Conservation (phyloP, 176 grass and related monocot species). For the Elaeis guineensis region DNA sequence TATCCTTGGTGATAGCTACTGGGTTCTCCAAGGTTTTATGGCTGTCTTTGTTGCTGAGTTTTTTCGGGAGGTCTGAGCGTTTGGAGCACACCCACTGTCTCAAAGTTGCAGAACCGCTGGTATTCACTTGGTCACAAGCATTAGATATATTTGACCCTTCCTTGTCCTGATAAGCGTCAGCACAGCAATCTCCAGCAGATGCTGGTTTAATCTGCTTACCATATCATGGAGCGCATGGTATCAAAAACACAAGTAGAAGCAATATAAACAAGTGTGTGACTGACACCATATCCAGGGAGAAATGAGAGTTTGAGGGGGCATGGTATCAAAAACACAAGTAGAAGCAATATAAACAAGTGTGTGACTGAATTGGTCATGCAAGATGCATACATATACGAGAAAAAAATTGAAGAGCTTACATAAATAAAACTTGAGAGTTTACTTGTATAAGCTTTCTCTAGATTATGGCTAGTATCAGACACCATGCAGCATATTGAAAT, state of each 20-base stretch:
- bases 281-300: no score
- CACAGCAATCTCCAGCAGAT: neutral
- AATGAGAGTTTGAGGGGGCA: no score
- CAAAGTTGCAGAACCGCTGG: constrained; percentile 6
- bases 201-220: neutral
- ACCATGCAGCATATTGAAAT: no score
- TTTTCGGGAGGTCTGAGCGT: neutral
- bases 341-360: no score
- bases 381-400: no score
- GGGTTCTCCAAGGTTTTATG: neutral
- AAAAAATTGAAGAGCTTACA: no score
- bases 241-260: neutral
- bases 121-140: neutral
- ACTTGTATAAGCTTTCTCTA: no score
- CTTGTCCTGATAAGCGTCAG: constrained; percentile 6
- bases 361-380: no score
- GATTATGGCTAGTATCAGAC: no score
- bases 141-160: constrained; percentile 1
- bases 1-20: constrained; percentile 9
- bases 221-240: neutral
- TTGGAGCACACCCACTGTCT: constrained; percentile 4
- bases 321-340: neutral
- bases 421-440: no score
- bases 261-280: no score
- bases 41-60: neutral